phyloP scores from a whole-genome alignment of 208 protist genomes.

The Leishmania gerbilli region DNA sequence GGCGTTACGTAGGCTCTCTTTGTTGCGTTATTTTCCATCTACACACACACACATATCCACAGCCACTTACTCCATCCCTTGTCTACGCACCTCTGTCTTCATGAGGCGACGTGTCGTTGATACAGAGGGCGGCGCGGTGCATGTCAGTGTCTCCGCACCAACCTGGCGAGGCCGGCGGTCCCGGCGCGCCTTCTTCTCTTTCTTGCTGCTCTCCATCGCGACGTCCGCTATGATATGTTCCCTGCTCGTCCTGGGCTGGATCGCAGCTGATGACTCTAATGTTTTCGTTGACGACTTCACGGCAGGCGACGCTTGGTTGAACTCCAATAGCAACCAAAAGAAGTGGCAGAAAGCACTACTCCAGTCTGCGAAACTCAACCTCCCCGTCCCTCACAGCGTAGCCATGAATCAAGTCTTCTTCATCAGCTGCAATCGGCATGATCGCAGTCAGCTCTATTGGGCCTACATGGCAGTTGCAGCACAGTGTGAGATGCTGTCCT shows the following conservation, averaged over 20 bases:
- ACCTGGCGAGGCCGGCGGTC: not conserved
- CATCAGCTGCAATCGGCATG: conserved; percentile 79
- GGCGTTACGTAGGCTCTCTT: not conserved
- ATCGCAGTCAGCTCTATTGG: conserved; percentile 75
- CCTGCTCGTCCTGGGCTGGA: conserved; percentile 9
- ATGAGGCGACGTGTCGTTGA: conserved; percentile 9
- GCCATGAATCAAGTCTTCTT: conserved; percentile 59
- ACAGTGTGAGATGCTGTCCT: conserved; percentile 43
- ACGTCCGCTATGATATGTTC: conserved; percentile 11
- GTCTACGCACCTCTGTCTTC: not conserved
- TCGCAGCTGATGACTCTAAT: not conserved
- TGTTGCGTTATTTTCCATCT: not conserved
- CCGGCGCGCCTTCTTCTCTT: not conserved
- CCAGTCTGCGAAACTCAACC: conserved; percentile 11
- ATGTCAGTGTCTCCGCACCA: not conserved
- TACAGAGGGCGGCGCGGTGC: not conserved
- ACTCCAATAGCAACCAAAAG: not conserved
- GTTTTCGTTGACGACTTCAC: not conserved
- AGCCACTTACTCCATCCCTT: not conserved
- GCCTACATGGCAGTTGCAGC: conserved; percentile 42
- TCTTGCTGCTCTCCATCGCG: not conserved
- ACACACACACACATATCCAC: not conserved
- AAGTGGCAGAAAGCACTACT: conserved; percentile 13
- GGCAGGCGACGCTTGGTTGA: conserved; percentile 9
- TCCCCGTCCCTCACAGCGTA: conserved; percentile 15